phyloP scores from a whole-genome alignment of 2,329 filamentous ascomycete genomes.

The Hypocreales sp. region DNA sequence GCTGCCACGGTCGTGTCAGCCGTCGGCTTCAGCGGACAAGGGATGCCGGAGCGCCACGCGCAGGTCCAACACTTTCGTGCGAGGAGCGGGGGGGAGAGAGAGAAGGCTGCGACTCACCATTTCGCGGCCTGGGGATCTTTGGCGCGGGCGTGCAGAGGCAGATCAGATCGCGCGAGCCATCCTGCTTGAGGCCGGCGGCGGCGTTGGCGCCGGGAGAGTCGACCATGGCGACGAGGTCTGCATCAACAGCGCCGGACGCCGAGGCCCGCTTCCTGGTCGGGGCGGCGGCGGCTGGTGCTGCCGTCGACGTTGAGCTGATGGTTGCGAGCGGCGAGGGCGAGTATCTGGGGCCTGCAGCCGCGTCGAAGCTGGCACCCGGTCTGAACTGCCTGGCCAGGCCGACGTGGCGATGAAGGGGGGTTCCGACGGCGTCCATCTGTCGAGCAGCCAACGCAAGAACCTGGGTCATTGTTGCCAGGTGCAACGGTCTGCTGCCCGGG shows the following conservation, averaged over 20 bases:
- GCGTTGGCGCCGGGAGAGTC: conserved; percentile 14
- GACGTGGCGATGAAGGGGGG: conserved; percentile 7
- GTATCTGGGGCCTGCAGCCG: conserved; percentile 3
- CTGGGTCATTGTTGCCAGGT: conserved; percentile 9
- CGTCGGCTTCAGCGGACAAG: neutral
- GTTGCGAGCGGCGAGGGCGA: conserved; percentile 4
- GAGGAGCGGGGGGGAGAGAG: too few relatives aligned
- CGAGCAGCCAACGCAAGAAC: conserved; percentile 9
- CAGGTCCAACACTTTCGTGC: too few relatives aligned
- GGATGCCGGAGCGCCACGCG: too few relatives aligned
- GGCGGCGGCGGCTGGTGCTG: too few relatives aligned
- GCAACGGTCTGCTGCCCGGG: neutral
- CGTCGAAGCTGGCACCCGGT: conserved; percentile 3
- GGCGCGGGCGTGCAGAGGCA: conserved; percentile 41
- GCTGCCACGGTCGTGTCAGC: conserved; percentile 38
- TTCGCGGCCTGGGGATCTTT: conserved; percentile 42
- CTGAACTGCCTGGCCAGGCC: conserved; percentile 8
- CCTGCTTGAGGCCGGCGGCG: conserved; percentile 12
- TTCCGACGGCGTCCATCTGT: conserved; percentile 8
- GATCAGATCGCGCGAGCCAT: conserved; percentile 26
- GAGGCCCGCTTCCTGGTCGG: conserved; percentile 26
- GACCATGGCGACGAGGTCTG: conserved; percentile 19
- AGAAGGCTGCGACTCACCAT: conserved; percentile 29
- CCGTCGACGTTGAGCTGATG: too few relatives aligned
- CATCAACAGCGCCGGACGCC: conserved; percentile 28